Base-by-base conservation (phyloP, 2,329 filamentous ascomycete genomes). In the Colletotrichum falcatum region DNA sequence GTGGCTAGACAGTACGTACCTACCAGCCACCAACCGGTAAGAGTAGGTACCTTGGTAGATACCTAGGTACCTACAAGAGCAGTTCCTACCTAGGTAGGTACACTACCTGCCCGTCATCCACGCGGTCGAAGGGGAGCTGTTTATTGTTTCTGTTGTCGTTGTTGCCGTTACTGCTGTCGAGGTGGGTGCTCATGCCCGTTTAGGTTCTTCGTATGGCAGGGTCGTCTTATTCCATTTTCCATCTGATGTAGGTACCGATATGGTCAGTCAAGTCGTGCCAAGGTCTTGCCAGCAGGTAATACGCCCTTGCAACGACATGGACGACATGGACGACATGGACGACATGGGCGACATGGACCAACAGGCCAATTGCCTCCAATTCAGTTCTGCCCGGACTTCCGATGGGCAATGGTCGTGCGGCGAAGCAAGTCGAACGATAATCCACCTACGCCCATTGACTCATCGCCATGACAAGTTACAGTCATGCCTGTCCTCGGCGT, bases 271-370 rank as follows among this genome's bases (percentile, higher is more conserved):
- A 26, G 46, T 9, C 33, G 49, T 53, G 48, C 33, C 60, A 53
- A 53, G 30, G 20, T 53, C 35, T 53, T 28, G 60, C 44, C 60
- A 44, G 54, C 2, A 56, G 26, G n/a, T n/a, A n/a, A n/a, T 18
- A 12, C 60, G 60, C 60, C 60, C 60, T 62, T 62, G 26, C 35
- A 53, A 54, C 60, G 67, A 70, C 67, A 70, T 61, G 33, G 23
- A 61, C 39, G 63, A 61, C 55, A 7, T 42, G 37, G 16, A 23
- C 6, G 46, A 49, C 46, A 49, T 28, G 12, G 23, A 54, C 20
- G 49, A n/a, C 46, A 49, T 28, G 12, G 23, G 35, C 20, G 49
- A n/a, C 49, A 48, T 23, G 26, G 16, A 61, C 9, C 28, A 12
- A 33, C 64, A 66, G 16, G 44, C 33, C 23, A 30, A 39, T 28